Conservation (phyloP, 2,329 filamentous ascomycete species). For the Beauveria asiatica region DNA sequence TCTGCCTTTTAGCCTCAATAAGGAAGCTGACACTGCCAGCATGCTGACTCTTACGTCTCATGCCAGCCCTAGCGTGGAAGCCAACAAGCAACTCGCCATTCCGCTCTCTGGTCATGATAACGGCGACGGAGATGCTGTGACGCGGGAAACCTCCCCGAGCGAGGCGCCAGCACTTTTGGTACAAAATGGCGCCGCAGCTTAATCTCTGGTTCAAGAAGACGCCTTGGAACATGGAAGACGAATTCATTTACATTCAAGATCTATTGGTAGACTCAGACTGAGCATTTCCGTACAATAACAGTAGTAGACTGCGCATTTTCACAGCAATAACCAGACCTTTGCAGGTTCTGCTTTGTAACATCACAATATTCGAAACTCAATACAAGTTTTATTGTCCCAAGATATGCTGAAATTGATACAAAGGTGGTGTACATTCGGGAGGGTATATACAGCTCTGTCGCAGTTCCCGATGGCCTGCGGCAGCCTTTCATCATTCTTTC, state of each 20-base stretch:
- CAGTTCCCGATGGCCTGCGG: slow-evolving; percentile 13
- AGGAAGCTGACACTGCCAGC: slow-evolving; percentile 57
- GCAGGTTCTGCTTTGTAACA: neutral
- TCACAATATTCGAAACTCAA: neutral
- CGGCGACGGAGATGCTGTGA: neutral
- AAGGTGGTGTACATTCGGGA: slow-evolving; percentile 5
- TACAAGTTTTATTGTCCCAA: neutral
- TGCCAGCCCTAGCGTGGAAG: slow-evolving; percentile 15
- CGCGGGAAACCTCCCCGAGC: neutral
- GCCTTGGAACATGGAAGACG: neutral
- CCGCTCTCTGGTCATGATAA: slow-evolving; percentile 20
- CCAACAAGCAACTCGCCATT: slow-evolving; percentile 4
- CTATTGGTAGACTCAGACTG: neutral
- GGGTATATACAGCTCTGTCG: slow-evolving; percentile 15
- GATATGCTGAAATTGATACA: neutral
- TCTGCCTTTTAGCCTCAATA: slow-evolving; percentile 61
- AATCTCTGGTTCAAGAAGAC: neutral
- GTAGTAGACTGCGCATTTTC: neutral
- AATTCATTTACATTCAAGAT: neutral
- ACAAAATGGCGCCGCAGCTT: neutral
- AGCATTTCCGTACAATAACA: neutral
- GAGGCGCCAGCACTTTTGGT: neutral
- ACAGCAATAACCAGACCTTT: neutral
- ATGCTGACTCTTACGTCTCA: slow-evolving; percentile 56
- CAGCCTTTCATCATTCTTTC: neutral